Base-by-base conservation (phyloP, 768 basidiomycete genomes). In the Sarcomyxa edulis region DNA sequence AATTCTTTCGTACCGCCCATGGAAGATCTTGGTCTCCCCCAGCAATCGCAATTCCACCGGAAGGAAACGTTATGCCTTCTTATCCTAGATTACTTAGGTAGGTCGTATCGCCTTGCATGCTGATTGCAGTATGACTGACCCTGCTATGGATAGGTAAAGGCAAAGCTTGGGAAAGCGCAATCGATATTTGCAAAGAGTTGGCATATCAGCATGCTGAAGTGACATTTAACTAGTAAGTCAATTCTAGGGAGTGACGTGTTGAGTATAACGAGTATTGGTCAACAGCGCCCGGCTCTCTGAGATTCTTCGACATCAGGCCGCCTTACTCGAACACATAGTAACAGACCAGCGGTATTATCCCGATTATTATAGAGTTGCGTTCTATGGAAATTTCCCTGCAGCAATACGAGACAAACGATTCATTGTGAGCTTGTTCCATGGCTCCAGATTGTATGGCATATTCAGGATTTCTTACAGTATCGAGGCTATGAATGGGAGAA, bases 401-500 rank as follows among this genome's bases (percentile, higher is more conserved):
- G 88, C 88, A 12, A 76, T 95, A 27, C 76, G 84, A 39, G 80
- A 85, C 50, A 95, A 94, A 58, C 87, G 92, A 42, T 97, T 93
- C 63, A 82, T 95, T 44, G 90, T 93, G 34, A 19, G 10, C 28
- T 32, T 14, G 9, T 20, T 32, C 21, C 14, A 24, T 28, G 21
- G 10, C 46, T 39, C 16, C 19, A n/a, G 20, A 16, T 44, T 8
- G 25, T 25, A 35, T 37, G 21, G 33, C 34, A 35, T 25, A 48
- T 37, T 44, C 35, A 38, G 18, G 29, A 20, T 10, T 27, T 34
- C 32, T 31, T 32, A 20, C 39, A 92, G 89, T 94, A 94, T 58
- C 89, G 95, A 31, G 95, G 93, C 2, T 87, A 81, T 52, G 91
- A 92, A 52, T 92, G 88, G 91, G 94, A 98, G 63, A 93, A 89